A percentile compares a stretch with the other conserved stretches of the same genome.
phyloP scores from a whole-genome alignment of 306 rosid species.

The Arachis hypogaea region DNA sequence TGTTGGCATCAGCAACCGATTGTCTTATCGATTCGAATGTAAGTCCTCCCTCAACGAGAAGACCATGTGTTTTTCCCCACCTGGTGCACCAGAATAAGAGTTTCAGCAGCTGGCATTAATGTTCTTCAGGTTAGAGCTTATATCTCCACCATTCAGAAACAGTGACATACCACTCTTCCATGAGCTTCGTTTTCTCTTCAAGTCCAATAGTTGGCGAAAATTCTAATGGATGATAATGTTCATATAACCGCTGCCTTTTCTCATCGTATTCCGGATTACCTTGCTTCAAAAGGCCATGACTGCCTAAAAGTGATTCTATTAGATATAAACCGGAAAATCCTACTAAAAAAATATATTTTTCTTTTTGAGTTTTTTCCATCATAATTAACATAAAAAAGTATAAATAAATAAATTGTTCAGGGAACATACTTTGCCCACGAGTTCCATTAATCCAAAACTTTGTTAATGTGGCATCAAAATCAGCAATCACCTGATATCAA shows the following conservation, averaged over 20 bases:
- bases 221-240: constrained; percentile 84
- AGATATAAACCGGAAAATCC: constrained; percentile 31
- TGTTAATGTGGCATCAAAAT: constrained; percentile 90
- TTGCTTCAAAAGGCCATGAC: constrained; percentile 91
- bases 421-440: constrained; percentile 75
- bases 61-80: constrained; percentile 89
- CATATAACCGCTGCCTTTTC: constrained; percentile 69
- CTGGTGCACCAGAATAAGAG: constrained; percentile 47
- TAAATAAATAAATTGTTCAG: background rate
- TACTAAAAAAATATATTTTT: background rate
- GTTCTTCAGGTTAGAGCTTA: constrained; percentile 10
- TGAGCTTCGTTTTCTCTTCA: constrained; percentile 84
- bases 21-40: constrained; percentile 70
- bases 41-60: constrained; percentile 90
- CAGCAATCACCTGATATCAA: constrained; percentile 70
- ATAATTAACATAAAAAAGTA: background rate
- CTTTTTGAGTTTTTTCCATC: background rate
- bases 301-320: constrained; percentile 54
- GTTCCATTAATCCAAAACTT: constrained; percentile 71
- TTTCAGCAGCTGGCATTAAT: constrained; percentile 25
- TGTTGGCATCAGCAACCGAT: constrained; percentile 72
- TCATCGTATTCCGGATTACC: constrained; percentile 72
- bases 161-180: constrained; percentile 86
- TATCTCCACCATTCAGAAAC: constrained; percentile 30
- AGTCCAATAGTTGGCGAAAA: constrained; percentile 71